phyloP scores from a whole-genome alignment of 2,329 filamentous ascomycete genomes.

The Talaromyces sp. region DNA sequence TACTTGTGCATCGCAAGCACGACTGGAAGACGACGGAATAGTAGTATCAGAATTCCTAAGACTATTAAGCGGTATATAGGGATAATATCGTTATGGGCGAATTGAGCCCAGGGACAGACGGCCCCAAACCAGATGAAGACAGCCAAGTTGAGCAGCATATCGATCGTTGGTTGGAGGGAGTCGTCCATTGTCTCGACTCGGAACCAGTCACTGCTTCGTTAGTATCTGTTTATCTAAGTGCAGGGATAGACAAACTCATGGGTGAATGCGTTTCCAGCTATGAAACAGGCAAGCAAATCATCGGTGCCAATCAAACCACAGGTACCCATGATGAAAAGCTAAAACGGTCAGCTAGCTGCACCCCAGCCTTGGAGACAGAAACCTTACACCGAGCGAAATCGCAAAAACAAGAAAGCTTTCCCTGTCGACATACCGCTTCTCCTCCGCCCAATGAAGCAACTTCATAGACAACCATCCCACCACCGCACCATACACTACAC shows the following conservation, averaged over 20 bases:
- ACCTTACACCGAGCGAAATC: conserved; percentile 69
- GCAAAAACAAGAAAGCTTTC: conserved; percentile 87
- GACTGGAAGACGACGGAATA: conserved; percentile 74
- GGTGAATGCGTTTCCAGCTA: conserved; percentile 85
- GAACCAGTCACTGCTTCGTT: conserved; percentile 71
- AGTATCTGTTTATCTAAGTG: background rate
- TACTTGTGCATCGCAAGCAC: conserved; percentile 68
- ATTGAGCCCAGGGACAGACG: conserved; percentile 73
- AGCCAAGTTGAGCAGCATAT: conserved; percentile 86
- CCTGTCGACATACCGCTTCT: conserved; percentile 74
- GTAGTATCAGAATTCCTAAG: conserved; percentile 70
- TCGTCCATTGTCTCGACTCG: conserved; percentile 84
- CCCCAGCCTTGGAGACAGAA: background rate
- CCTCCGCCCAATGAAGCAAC: conserved; percentile 78
- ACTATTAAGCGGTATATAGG: conserved; percentile 69
- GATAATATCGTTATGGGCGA: conserved; percentile 65
- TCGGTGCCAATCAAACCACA: conserved; percentile 84
- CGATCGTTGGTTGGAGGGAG: conserved; percentile 87
- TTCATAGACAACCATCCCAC: conserved; percentile 81
- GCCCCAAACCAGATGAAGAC: conserved; percentile 92
- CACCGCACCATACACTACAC: conserved; percentile 69
- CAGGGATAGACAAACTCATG: conserved; percentile 60
- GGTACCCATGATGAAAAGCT: conserved; percentile 80
- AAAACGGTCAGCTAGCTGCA: conserved; percentile 8
- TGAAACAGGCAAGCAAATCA: conserved; percentile 87